These are phyloP conservation scores for Arthrobotrys iridis DNA, from an alignment of 2,329 filamentous ascomycete species.

Conservation along the genomic window DNA sequence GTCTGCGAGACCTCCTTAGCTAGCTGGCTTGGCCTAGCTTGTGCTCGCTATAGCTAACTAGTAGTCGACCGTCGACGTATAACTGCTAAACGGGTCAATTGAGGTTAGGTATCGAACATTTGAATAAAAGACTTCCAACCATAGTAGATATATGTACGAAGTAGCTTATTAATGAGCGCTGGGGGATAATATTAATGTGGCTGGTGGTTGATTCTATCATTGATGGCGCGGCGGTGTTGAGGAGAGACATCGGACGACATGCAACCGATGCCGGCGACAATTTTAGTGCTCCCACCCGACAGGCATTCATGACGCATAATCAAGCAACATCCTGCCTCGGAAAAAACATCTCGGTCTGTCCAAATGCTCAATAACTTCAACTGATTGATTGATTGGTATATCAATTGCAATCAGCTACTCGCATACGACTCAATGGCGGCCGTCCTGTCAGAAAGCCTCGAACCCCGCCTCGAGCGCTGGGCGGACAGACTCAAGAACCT, in stretches of 20 bases:
- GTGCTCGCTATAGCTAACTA: not conserved
- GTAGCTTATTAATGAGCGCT: too few species aligned
- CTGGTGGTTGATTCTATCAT: not conserved
- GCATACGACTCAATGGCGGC: conserved; percentile 10
- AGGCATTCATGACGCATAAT: conserved; percentile 36
- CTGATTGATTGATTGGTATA: not conserved
- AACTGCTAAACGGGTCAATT: too few species aligned
- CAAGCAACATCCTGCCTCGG: too few species aligned
- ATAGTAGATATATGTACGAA: too few species aligned
- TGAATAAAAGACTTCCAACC: too few species aligned
- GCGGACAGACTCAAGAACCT: conserved; percentile 57
- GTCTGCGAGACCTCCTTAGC: conserved; percentile 10
- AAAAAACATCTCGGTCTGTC: not conserved
- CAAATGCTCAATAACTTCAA: not conserved
- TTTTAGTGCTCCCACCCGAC: conserved; percentile 33
- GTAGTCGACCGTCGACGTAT: too few species aligned
- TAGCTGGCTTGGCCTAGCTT: not conserved
- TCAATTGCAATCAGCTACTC: conserved; percentile 3
- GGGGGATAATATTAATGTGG: too few species aligned
- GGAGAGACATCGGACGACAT: conserved; percentile 39
- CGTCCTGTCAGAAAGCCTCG: conserved; percentile 33
- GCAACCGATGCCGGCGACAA: conserved; percentile 53
- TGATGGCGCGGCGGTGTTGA: not conserved
- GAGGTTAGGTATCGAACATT: too few species aligned
- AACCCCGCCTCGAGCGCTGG: conserved; percentile 58